Percentiles rank a stretch among this genome's conserved stretches.
Conservation (phyloP, 441 rosid genomes). For the Pelargonium myrrhifolium region DNA sequence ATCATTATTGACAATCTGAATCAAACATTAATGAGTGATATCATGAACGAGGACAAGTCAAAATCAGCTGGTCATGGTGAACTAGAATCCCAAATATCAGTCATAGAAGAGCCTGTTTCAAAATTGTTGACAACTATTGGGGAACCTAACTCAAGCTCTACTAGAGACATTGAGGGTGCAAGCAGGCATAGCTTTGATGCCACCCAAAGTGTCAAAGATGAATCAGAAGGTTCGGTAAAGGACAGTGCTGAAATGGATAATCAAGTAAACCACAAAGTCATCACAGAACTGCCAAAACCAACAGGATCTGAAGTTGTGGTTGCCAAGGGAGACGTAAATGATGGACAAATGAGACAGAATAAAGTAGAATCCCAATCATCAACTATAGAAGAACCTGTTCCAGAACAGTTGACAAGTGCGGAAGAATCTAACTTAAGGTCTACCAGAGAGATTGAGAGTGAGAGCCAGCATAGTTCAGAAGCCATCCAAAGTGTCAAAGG, state of each 20-base stretch:
- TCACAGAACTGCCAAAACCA: slow-evolving; percentile 11
- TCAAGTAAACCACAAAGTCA: background rate
- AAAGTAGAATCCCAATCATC: background rate
- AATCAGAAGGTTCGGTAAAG: slow-evolving; percentile 2
- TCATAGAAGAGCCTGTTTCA: slow-evolving; percentile 1
- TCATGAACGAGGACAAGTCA: slow-evolving; percentile 15
- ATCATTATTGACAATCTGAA: background rate
- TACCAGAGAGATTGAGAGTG: background rate
- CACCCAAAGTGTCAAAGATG: background rate
- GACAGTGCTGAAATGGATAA: background rate
- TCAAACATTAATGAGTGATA: slow-evolving; percentile 6
- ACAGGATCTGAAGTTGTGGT: slow-evolving; percentile 9
- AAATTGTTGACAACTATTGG: background rate
- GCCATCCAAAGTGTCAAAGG: background rate
- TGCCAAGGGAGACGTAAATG: background rate
- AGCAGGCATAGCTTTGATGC: slow-evolving; percentile 1
- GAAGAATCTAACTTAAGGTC: background rate
- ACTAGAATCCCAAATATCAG: slow-evolving; percentile 7
- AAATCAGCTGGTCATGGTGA: slow-evolving; percentile 12
- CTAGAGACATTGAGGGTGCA: background rate
- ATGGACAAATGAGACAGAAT: background rate
- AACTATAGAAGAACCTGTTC: slow-evolving; percentile 7
- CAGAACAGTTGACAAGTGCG: background rate
- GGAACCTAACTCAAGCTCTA: background rate
- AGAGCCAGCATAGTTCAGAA: slow-evolving; percentile 2